Base-by-base conservation (phyloP, 331 rosid species). In the Pyrus hybrid region DNA sequence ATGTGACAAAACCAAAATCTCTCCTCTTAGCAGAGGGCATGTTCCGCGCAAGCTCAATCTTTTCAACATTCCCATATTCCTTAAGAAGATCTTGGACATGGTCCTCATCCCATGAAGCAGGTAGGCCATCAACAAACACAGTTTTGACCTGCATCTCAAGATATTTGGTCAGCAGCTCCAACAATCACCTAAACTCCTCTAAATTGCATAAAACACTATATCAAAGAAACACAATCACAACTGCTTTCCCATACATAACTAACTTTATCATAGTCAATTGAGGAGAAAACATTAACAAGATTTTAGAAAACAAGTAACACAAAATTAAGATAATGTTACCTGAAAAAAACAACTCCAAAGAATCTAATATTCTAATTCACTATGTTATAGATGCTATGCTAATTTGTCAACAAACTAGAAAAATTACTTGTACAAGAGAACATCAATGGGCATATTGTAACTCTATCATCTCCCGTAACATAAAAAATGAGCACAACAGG, bases 11-110 rank as follows among this genome's bases (percentile, higher is more conserved):
- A 58, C 99, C 99, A 80, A 90, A 95, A 84, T 95, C 99, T 79
- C 84, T 95, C 79, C 99, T 86, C 74, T 91, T 94, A 13, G 98
- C 99, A 41, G 97, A 92, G 33, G 99, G 97, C 99, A 95, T 95
- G 80, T 92, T 95, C 73, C 99, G 88, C 1, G 99, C 99, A 78
- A 95, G 97, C 76, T 95, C 98, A 80, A 92, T 72, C 89, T 95
- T 92, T 66, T 90, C 96, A 77, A 95, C 75, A 74, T 82, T 87
- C n/a, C 98, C 99, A 79, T 85, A 91, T 62, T 83, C 87, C 84
- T 89, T 90, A 35, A 95, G 97, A 85, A 92, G 89, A 68, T 73
- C 88, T 32, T 79, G 83, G 20, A 95, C 96, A 76, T 75, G 84
- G 77, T 88, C 94, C 80, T 95, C 99, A 54, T 95, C 97, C 99